A percentile compares a stretch with the other conserved stretches of the same genome.
Evolutionary conservation across 257 asterid species (phyloP).

Genomic region (Plectranthus barbatus): DNA sequence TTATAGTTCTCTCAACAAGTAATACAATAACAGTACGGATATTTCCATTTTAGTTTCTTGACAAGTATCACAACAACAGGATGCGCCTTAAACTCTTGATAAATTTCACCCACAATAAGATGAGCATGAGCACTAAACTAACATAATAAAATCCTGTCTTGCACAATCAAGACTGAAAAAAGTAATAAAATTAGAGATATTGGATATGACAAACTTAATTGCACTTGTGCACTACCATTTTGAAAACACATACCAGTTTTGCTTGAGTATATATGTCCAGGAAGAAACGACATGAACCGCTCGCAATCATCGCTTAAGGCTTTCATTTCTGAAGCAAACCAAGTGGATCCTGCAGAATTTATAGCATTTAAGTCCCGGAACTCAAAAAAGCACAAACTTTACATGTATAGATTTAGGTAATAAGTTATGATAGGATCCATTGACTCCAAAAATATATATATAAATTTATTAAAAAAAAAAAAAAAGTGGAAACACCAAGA

Average conservation of each 20-base stretch:
- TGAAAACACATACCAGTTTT: slow-evolving; percentile 51
- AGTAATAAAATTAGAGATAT: background rate
- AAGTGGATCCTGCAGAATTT: slow-evolving; percentile 75
- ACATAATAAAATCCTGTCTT: background rate
- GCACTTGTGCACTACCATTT: background rate
- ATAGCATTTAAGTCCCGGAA: slow-evolving; percentile 1
- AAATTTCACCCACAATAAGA: background rate
- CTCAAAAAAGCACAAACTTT: background rate
- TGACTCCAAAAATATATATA: no score
- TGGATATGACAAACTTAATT: slow-evolving; percentile 4
- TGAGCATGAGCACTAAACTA: background rate
- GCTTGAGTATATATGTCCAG: slow-evolving; percentile 96
- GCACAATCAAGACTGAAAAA: background rate
- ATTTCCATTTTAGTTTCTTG: no score
- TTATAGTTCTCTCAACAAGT: background rate
- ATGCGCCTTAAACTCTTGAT: no score
- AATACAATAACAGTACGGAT: background rate
- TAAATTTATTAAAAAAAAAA: no score
- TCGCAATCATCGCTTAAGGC: slow-evolving; percentile 98
- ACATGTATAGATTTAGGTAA: background rate
- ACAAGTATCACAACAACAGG: no score
- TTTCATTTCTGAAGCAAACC: slow-evolving; percentile 99
- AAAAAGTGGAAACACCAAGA: background rate
- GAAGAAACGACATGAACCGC: slow-evolving; percentile 78
- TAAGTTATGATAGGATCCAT: slow-evolving; percentile 1